Base-by-base conservation (phyloP, 192 early-diverging fungal species). In the Rhizophagus sp. region DNA sequence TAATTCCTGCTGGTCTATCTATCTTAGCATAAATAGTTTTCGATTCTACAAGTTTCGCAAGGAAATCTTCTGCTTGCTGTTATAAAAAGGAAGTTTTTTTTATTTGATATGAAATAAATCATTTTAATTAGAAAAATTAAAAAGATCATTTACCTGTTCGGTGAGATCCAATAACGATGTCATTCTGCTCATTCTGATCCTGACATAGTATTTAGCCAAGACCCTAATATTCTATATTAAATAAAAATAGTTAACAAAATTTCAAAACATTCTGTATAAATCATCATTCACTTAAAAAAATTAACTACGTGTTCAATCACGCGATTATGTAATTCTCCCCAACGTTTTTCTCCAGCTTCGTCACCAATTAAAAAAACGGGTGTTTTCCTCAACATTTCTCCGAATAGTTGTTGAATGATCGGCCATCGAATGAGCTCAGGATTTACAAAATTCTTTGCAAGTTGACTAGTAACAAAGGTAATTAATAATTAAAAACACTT, bases 11-110 rank as follows among this genome's bases (percentile, higher is more conserved):
- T 5, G 96, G 95, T 30, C 98, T 88, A 83, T 99, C 96, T 85
- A 99, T 96, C 73, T 93, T 90, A 12, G 98, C 98, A 87, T 95
- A 95, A 79, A 99, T 96, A 6, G 97, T 98, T 85, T 97, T 97
- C 39, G 88, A 91, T 8, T 97, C 95, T 19, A 99, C 97, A 47
- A 98, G 88, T 78, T 95, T 94, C 19, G 98, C 96, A 75, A 99
- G 80, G 79, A 96, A 97, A 67, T 92, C 90, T 87, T 99, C 97
- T 22, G 95, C 90, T 44, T 97, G 96, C 88, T 95, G 84, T 85
- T 44, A 39, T 11, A 41, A 64, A 47, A 63, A 25, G 8, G 25
- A 22, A 36, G 63, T 44, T n/a, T 15, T 11, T 34, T 36, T 19
- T 6, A 30, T 30, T 13, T 33, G 1, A 19, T n/a, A 36, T 39